Percentiles rank a stretch among this genome's conserved stretches.
phyloP scores from a whole-genome alignment of 805 yeast genomes.

The Kuraishia capsulata region DNA sequence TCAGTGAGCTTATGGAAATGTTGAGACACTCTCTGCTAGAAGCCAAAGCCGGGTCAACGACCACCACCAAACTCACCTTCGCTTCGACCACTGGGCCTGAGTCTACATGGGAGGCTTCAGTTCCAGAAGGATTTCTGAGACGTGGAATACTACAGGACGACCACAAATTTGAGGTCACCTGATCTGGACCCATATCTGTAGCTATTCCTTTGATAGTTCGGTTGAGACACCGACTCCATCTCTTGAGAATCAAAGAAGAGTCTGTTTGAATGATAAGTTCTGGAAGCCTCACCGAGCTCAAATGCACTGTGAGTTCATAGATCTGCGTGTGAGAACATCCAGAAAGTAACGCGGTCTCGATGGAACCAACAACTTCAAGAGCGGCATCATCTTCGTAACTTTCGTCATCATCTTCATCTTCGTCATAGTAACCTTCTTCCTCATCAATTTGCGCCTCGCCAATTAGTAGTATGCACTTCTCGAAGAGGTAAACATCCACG shows the following conservation, averaged over 20 bases:
- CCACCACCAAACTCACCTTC: not conserved
- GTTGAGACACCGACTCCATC: conserved; percentile 1
- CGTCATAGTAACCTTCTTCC: conserved; percentile 2
- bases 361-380: not conserved
- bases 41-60: not conserved
- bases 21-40: not conserved
- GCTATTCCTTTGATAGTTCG: not conserved
- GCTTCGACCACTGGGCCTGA: not conserved
- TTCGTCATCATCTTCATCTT: not conserved
- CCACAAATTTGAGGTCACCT: not conserved
- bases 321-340: not conserved
- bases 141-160: not conserved
- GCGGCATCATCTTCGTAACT: not conserved
- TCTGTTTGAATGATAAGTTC: conserved; percentile 1
- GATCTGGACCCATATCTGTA: not conserved
- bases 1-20: not conserved
- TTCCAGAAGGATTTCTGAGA: too few species aligned
- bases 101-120: too few species aligned
- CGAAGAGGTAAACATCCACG: conserved; percentile 5
- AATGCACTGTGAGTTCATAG: conserved; percentile 1
- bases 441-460: not conserved
- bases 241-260: not conserved
- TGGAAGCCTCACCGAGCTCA: conserved; percentile 1
- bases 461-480: conserved; percentile 3
- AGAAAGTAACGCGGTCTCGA: not conserved